Conservation (phyloP, 2,329 filamentous ascomycete genomes). For the Talaromyces atroroseus region DNA sequence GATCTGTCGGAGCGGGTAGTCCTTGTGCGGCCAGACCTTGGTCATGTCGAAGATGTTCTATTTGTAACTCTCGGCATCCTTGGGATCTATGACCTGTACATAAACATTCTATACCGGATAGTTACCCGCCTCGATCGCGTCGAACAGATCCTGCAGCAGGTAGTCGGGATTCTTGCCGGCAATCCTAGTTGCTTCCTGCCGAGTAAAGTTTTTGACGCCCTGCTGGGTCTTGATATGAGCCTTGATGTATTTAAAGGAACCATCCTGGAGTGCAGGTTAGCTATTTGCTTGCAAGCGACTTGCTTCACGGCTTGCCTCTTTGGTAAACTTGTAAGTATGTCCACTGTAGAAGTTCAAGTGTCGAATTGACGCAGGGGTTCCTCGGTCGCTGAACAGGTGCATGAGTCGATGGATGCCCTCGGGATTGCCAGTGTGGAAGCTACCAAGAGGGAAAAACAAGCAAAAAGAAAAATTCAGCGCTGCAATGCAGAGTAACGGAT, state of each 20-base stretch:
- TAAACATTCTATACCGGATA: slow-evolving; percentile 53
- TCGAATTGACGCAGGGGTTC: slow-evolving; percentile 56
- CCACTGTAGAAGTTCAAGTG: slow-evolving; percentile 61
- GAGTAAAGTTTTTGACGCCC: slow-evolving; percentile 50
- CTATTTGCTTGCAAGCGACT: neutral
- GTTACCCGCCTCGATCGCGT: slow-evolving; percentile 54
- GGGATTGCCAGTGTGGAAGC: slow-evolving; percentile 51
- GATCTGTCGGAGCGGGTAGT: slow-evolving; percentile 46
- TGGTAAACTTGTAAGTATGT: slow-evolving; percentile 60
- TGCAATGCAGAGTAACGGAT: neutral
- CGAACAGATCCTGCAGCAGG: slow-evolving; percentile 55
- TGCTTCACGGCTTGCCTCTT: slow-evolving; percentile 23
- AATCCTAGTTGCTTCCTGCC: slow-evolving; percentile 48
- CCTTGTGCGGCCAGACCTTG: slow-evolving; percentile 49
- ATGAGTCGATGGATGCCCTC: slow-evolving; percentile 59
- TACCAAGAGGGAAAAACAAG: too few relatives aligned
- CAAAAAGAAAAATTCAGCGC: neutral
- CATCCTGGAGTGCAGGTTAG: slow-evolving; percentile 35
- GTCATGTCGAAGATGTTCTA: slow-evolving; percentile 55
- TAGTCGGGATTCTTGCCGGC: slow-evolving; percentile 54
- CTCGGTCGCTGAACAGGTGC: slow-evolving; percentile 58
- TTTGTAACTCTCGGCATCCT: slow-evolving; percentile 44
- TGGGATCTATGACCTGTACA: slow-evolving; percentile 51
- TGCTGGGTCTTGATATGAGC: slow-evolving; percentile 41
- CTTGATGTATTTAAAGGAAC: slow-evolving; percentile 58